Base-by-base conservation (phyloP, 208 protist genomes). In the Trypanosoma cruzi region DNA sequence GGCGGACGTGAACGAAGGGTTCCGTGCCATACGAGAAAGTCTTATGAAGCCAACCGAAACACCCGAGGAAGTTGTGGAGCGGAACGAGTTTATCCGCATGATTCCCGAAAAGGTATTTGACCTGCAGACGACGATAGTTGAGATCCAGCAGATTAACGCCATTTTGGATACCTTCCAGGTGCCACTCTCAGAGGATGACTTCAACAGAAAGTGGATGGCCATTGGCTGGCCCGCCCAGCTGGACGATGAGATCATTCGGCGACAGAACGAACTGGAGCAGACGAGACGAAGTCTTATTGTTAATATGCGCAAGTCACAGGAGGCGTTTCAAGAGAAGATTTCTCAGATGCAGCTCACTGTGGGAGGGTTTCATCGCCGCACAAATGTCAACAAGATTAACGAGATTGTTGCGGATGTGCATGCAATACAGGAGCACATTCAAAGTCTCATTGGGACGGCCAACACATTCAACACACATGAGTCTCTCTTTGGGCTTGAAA, bases 391-490 rank as follows among this genome's bases (percentile, higher is more conserved):
- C 29, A 83, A 90, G 50, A 84, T 92, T 37, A 66, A 81, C 31
- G 94, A 99, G 44, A 95, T 98, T 62, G 95, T 96, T 34, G 80
- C 79, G 10, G 97, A 96, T 53, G 97, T 99, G 29, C 57, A 68
- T 34, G 53, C 72, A 31, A 64, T 99, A 42, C 77, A 93, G 44
- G 86, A 94, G 40, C 79, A 97, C 66, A 95, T 99, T 24, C 72
- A 89, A 61, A 61, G 82, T 20, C 82, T 89, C 42, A 80, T 96
- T 29, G 86, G 89, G 22, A 89, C 96, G 68, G 90, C 92, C 1
- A 91, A 89, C 73, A 89, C 86, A 18, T 98, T 98, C 80, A 98
- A 99, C 82, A 89, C 82, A 22, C 86, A 98, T 67, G 97, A 99
- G 71, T 68, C 52, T n/a, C 88, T 99, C 34, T 98, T 99, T 72